Base-by-base conservation (phyloP, 495 filamentous ascomycete species). In the Amniculicola lignicola region DNA sequence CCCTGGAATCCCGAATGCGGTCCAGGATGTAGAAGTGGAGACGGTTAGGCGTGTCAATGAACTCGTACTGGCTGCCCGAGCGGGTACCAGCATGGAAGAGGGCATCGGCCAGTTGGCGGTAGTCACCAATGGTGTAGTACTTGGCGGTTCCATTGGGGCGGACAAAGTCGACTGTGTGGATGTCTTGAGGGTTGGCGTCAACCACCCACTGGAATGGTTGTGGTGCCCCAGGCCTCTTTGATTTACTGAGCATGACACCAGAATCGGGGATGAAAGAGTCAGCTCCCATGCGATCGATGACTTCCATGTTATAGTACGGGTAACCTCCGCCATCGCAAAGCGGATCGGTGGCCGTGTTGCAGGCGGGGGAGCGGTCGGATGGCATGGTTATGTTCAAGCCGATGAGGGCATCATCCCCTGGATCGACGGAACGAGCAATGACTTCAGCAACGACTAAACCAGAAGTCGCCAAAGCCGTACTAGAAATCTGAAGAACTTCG, bases 201-300 rank as follows among this genome's bases (percentile, higher is more conserved):
- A 74, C 71, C 21, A 64, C 63, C 72, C 72, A 74, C 41, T 74
- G 72, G 61, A 73, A 74, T 0, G 72, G 70, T 7, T 66, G 60
- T 11, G 6, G 11, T 43, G 11, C 6, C 25, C 68, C 62, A 12
- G 6, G 27, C 22, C 68, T 61, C 57, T 71, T 62, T 6, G 46
- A 41, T 61, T 74, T 74, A 62, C 70, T 73, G 52, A 74, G 70
- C 68, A 74, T 68, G 19, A 74, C 72, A 22, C 72, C 72, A 14
- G 66, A 67, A 40, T 74, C 72, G 0, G 72, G 67, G 3, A 56
- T 56, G 60, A 74, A 74, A 0, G 68, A 71, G 48, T 74, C 72
- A 2, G 71, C 63, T 7, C 72, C 72, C 71, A 73, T 73, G 27
- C 72, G 60, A 55, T 74, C 72, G 29, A 74, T 59, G 11, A 74